Evolutionary conservation across 306 rosid genomes (phyloP), one percentile per base, ranked within the genome.

Genomic region (Abrus pulchellus): DNA sequence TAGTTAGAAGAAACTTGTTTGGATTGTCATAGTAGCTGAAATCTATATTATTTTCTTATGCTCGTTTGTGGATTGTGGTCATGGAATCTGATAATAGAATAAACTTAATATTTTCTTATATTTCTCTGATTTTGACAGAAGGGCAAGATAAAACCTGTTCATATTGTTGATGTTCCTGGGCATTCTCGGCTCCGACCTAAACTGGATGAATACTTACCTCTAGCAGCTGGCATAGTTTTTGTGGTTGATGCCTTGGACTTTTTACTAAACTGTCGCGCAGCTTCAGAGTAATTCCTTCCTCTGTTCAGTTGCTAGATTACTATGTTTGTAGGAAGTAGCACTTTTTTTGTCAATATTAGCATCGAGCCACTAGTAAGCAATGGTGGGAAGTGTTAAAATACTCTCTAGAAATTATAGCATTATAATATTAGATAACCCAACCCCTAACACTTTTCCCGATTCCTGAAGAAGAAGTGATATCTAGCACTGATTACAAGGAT

Each of bases 121-220:
- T 74, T 76, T 61, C 48, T 64, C 80, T 68, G 53, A 6, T 30
- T 48, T 45, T 78, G 34, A 79, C 88, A 91, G 97, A 93, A 85
- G 84, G 86, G 89, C n/a, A 94, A 91, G 89, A 44, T 82, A 75
- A 94, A 91, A 72, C 93, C 97, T 54, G 84, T 94, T 84, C 94
- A 87, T 85, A 55, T 92, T 88, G 91, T 94, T 76, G 97, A 94
- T 86, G 94, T 92, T 81, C 97, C 98, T 20, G 98, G 98, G 57
- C 97, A 94, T 90, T 92, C 97, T 83, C 97, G 97, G 67, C 98
- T 94, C 82, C 90, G 89, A 49, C 89, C 94, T 82, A 94, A 91
- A 83, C 87, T 94, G 75, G 97, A 94, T 75, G 97, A 94, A 68
- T 90, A 86, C 85, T 84, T 94, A 76, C 94, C 97, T 82, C 90